Evolutionary conservation across 1,139 yeast species (phyloP), one percentile per base, ranked within the genome.

Genomic region (Pichia sp.): DNA sequence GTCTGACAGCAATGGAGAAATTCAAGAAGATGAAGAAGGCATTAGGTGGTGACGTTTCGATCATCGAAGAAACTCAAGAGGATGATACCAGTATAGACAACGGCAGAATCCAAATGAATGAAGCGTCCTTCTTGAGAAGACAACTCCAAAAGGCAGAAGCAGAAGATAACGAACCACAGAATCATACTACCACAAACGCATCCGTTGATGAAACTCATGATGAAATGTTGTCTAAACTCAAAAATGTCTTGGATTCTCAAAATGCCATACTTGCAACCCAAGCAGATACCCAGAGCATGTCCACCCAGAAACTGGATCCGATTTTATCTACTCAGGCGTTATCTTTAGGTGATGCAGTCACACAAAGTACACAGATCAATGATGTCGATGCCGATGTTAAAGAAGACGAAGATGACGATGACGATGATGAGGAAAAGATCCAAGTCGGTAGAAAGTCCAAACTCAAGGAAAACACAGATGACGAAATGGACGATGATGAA

Each of bases 191-290:
- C 9, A 20, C 9, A 2, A 38, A 11, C 11, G 18, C 22, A 22
- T 3, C 3, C n/a, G 3, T 17, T n/a, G 21, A n/a, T 17, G 31
- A 37, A 37, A 15, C 14, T 9, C 31, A 37, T 21, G 32, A 22
- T 22, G 3, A 34, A 8, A 14, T 40, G 2, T 36, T 10, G 10
- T 24, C 10, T 8, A 24, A 35, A 8, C 10, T 52, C 27, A 24
- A 50, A 35, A 46, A 46, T 20, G 39, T 61, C 6, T 42, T 62
- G 9, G 61, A 57, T 41, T 58, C 63, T 21, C 67, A 62, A 42
- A 59, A 59, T 39, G 53, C 61, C 37, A 44, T 60, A 7, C 63
- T 61, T 22, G 63, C 55, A 41, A 61, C 65, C 3, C 65, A 61
- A 44, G 57, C 35, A 11, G 65, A 50, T 30, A 34, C 39, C 7